Evolutionary conservation across 495 filamentous ascomycete species (phyloP).

Genomic region (Apodospora peruviana): DNA sequence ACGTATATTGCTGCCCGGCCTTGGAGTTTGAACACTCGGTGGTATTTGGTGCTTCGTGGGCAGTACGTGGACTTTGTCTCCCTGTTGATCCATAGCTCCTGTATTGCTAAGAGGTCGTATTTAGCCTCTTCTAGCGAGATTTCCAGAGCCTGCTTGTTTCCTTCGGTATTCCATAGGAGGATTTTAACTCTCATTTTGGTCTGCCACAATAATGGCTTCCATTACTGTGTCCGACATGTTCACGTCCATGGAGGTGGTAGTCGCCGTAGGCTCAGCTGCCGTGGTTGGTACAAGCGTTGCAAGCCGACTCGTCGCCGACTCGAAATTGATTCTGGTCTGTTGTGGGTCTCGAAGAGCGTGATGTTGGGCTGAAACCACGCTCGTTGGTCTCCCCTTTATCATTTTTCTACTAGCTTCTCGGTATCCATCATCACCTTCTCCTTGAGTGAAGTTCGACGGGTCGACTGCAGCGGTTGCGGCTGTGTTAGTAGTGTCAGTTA

Average conservation of each 20-base stretch:
- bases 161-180: conserved; percentile 5
- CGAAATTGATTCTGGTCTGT: not conserved
- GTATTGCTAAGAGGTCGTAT: conserved; percentile 1
- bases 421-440: not conserved
- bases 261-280: not conserved
- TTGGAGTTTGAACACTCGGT: not conserved
- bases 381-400: not conserved
- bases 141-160: conserved; percentile 3
- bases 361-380: not conserved
- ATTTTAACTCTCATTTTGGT: conserved; percentile 1
- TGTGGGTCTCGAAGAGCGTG: not conserved
- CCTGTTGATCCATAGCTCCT: conserved; percentile 6
- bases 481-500: too few species aligned
- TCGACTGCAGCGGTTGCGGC: not conserved
- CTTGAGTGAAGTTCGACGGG: not conserved
- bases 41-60: not conserved
- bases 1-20: conserved; percentile 5
- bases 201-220: not conserved
- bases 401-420: not conserved
- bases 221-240: not conserved
- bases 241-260: not conserved
- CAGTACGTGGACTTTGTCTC: conserved; percentile 2
- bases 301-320: not conserved
- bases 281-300: not conserved
- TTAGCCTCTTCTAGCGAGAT: not conserved